phyloP scores from a whole-genome alignment of 2,329 filamentous ascomycete genomes.

The Trichothecium roseum region DNA sequence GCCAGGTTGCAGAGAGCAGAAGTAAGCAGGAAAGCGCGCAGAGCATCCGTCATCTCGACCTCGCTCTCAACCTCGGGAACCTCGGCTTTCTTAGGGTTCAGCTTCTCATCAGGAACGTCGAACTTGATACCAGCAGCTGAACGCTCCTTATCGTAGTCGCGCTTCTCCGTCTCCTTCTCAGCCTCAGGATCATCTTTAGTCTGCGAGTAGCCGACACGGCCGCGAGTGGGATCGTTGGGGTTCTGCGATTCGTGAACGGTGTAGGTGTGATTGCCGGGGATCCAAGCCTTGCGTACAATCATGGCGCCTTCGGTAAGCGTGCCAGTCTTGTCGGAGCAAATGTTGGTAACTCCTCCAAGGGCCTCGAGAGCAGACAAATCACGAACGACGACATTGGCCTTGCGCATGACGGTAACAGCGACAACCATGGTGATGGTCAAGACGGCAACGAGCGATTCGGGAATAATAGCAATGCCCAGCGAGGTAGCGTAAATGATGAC shows the following conservation, averaged over 20 bases:
- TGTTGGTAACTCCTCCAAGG: constrained; percentile 60
- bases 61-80: constrained; percentile 21
- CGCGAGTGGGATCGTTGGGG: constrained; percentile 51
- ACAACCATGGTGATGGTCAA: constrained; percentile 62
- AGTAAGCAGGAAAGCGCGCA: constrained; percentile 41
- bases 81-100: constrained; percentile 21
- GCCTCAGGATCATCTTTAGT: constrained; percentile 20
- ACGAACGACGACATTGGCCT: constrained; percentile 53
- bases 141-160: constrained; percentile 49
- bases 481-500: constrained; percentile 49
- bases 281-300: constrained; percentile 58
- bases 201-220: constrained; percentile 37
- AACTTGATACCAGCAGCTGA: constrained; percentile 51
- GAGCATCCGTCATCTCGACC: constrained; percentile 36
- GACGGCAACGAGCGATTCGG: constrained; percentile 57
- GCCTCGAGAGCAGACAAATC: constrained; percentile 59
- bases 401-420: constrained; percentile 53
- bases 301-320: constrained; percentile 60
- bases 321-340: constrained; percentile 66
- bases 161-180: constrained; percentile 28
- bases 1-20: constrained; percentile 56
- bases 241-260: constrained; percentile 51
- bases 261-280: constrained; percentile 46
- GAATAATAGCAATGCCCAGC: constrained; percentile 51
- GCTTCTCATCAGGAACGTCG: constrained; percentile 49